Conservation (phyloP, 2,329 filamentous ascomycete species). For the Coniochaeta hoffmannii region DNA sequence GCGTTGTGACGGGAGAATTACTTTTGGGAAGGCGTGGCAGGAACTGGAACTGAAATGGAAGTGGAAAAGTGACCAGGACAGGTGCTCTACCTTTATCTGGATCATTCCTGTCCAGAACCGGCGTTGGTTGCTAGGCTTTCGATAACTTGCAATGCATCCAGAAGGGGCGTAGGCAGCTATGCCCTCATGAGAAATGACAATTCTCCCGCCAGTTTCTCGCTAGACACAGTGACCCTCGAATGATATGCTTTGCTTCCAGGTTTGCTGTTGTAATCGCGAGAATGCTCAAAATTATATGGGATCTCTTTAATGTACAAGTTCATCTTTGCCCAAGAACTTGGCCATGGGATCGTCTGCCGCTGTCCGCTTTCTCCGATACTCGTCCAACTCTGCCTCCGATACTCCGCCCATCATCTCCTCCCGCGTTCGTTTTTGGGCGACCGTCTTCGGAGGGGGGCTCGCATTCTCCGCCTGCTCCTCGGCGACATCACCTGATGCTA, state of each 20-base stretch:
- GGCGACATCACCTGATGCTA: conserved; percentile 12
- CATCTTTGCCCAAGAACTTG: conserved; percentile 66
- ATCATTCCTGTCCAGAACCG: conserved; percentile 6
- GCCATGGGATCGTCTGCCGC: conserved; percentile 83
- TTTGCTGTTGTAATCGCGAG: background rate
- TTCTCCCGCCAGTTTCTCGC: background rate
- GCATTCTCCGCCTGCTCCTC: background rate
- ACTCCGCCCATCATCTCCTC: conserved; percentile 73
- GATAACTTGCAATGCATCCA: conserved; percentile 2
- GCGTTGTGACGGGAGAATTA: conserved; percentile 3
- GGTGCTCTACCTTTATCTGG: conserved; percentile 11
- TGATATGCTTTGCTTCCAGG: too few relatives aligned
- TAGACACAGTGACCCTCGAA: too few relatives aligned
- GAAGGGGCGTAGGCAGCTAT: conserved; percentile 1
- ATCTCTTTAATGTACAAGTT: conserved; percentile 40
- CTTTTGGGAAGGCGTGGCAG: conserved; percentile 12
- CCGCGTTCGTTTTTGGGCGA: conserved; percentile 61
- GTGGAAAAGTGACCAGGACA: conserved; percentile 16
- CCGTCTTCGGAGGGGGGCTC: conserved; percentile 13
- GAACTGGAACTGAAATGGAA: too few relatives aligned
- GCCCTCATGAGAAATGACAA: conserved; percentile 2
- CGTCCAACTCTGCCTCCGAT: conserved; percentile 78
- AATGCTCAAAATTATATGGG: background rate
- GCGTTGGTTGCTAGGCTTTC: conserved; percentile 3
- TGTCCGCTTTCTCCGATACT: conserved; percentile 69